Conservation (phyloP, 306 rosid species). For the Psophocarpus tetragonolobus region DNA sequence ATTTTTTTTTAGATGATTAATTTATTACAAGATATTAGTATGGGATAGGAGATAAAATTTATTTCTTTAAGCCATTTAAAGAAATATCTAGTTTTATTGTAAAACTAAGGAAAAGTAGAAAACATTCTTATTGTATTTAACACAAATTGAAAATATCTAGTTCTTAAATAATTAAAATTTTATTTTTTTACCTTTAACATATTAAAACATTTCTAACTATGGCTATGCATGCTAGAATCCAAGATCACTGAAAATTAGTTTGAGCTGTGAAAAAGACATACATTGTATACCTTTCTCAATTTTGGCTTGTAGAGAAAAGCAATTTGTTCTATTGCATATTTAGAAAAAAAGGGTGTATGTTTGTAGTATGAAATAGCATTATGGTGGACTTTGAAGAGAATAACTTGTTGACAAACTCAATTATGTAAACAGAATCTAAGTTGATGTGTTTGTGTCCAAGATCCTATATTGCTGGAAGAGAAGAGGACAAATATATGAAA, state of each 20-base stretch:
- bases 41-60: not conserved
- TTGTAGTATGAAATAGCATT: not conserved
- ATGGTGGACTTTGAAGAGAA: not conserved
- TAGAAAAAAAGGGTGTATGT: not conserved
- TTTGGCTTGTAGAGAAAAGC: not conserved
- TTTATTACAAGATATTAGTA: not conserved
- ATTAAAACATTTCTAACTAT: not conserved
- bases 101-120: not conserved
- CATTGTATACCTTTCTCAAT: not conserved
- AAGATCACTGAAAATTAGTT: not conserved
- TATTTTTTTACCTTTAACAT: not conserved
- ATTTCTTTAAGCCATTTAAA: not conserved
- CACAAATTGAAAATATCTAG: not conserved
- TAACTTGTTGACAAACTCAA: not conserved
- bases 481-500: not conserved
- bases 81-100: too few species aligned
- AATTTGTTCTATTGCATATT: not conserved
- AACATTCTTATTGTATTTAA: not conserved
- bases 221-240: not conserved
- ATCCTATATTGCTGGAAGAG: not conserved
- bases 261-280: not conserved
- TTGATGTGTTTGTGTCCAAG: not conserved
- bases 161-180: not conserved
- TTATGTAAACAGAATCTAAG: not conserved
- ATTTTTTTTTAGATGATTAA: not conserved